Conservation (phyloP, 2,329 filamentous ascomycete species). For the Aspergillus sp. region DNA sequence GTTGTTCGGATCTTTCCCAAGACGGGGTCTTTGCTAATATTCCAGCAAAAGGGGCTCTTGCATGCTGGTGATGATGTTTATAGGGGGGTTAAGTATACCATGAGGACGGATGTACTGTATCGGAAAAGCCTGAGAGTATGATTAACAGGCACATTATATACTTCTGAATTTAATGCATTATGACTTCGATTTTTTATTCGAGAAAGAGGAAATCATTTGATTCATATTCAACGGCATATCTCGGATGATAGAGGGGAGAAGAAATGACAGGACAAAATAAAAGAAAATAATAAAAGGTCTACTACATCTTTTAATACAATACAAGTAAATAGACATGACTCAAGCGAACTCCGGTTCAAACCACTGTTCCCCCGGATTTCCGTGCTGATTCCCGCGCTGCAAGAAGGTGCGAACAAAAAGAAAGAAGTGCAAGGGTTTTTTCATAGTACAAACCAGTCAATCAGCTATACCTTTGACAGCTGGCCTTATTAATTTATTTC, state of each 20-base stretch:
- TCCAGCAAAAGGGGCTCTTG: constrained; percentile 48
- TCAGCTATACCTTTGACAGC: background rate
- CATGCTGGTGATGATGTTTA: constrained; percentile 52
- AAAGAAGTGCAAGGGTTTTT: constrained; percentile 18
- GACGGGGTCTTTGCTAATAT: constrained; percentile 47
- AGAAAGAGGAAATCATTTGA: constrained; percentile 6
- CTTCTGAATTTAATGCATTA: background rate
- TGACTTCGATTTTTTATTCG: background rate
- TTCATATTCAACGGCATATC: constrained; percentile 14
- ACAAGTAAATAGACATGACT: constrained; percentile 31
- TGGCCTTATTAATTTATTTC: constrained; percentile 25
- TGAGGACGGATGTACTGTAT: constrained; percentile 52
- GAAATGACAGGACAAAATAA: constrained; percentile 9
- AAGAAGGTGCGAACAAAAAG: constrained; percentile 24
- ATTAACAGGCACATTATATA: too few relatives aligned
- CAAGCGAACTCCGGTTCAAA: constrained; percentile 28
- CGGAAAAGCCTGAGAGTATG: too few relatives aligned
- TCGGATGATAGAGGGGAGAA: constrained; percentile 15
- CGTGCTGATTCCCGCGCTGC: constrained; percentile 32
- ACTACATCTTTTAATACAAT: constrained; percentile 23
- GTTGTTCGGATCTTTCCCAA: constrained; percentile 42
- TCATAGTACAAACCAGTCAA: constrained; percentile 28
- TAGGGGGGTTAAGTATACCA: constrained; percentile 48
- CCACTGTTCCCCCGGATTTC: constrained; percentile 21
- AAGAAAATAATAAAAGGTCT: constrained; percentile 17